Evolutionary conservation across 805 yeast genomes (phyloP).

Genomic region (Saccharomycopsis sp.): DNA sequence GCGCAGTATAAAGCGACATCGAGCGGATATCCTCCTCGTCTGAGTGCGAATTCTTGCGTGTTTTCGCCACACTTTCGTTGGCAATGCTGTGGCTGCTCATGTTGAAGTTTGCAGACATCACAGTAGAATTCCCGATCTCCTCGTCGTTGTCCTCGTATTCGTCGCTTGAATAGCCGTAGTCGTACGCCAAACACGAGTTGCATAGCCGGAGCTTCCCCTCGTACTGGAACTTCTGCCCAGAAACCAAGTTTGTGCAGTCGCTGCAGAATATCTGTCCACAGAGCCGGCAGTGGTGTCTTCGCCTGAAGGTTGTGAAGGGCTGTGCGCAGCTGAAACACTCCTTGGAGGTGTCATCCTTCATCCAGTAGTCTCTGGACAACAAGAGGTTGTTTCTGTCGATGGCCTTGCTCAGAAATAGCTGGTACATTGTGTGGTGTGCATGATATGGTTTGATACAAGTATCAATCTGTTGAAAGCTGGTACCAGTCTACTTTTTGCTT

Average conservation of each 20-base stretch:
- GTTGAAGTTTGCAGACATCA: neutral
- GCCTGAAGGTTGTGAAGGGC: constrained; percentile 74
- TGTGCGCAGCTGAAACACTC: constrained; percentile 82
- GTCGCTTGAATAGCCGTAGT: constrained; percentile 70
- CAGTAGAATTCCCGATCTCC: constrained; percentile 14
- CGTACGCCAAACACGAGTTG: constrained; percentile 59
- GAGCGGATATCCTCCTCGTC: constrained; percentile 53
- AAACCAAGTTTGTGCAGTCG: constrained; percentile 65
- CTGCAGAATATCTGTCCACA: constrained; percentile 95
- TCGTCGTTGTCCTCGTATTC: constrained; percentile 29
- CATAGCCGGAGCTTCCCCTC: constrained; percentile 74
- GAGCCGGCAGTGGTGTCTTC: constrained; percentile 91
- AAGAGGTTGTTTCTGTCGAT: constrained; percentile 14
- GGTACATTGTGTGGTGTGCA: constrained; percentile 7
- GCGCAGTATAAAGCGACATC: constrained; percentile 57
- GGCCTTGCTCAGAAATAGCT: constrained; percentile 12
- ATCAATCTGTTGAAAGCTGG: neutral
- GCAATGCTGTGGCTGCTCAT: constrained; percentile 8
- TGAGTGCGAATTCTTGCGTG: neutral
- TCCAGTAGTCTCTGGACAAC: constrained; percentile 73
- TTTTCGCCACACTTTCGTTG: neutral
- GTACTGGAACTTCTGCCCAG: constrained; percentile 58
- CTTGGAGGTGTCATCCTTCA: constrained; percentile 87
- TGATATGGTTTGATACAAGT: neutral
- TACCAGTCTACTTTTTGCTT: too few species aligned